Conservation (phyloP, 441 rosid species). For the Syzygium syzygioides region DNA sequence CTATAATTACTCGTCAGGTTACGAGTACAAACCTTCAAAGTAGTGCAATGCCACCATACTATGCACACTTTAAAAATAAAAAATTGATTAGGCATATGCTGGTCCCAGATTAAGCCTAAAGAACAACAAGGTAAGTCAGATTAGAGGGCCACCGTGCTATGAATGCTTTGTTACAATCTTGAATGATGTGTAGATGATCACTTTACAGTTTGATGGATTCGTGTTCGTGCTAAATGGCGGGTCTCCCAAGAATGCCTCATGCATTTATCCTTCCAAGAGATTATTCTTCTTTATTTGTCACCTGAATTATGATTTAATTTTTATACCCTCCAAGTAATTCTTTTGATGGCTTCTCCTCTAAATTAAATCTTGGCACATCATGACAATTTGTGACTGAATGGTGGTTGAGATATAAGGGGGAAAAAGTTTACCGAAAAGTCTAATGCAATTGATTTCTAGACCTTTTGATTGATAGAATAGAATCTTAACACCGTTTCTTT, state of each 20-base stretch:
- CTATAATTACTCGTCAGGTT: not conserved
- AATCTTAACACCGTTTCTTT: fast-evolving
- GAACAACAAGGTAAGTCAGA: not conserved
- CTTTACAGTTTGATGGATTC: not conserved
- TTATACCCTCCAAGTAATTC: not conserved
- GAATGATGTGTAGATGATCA: not conserved
- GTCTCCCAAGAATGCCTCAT: not conserved
- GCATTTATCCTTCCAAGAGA: not conserved
- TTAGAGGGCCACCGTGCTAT: not conserved
- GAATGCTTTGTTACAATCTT: not conserved
- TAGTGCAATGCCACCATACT: not conserved
- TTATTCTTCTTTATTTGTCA: not conserved
- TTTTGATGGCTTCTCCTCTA: not conserved
- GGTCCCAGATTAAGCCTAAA: not conserved
- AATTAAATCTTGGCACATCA: not conserved
- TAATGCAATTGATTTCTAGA: not conserved
- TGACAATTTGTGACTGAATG: not conserved
- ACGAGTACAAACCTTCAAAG: not conserved
- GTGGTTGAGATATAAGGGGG: not conserved
- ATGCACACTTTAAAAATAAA: not conserved
- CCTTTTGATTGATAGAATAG: not conserved
- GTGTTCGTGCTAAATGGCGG: not conserved
- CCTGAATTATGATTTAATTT: no score
- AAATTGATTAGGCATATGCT: not conserved
- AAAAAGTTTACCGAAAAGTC: not conserved